phyloP scores from a whole-genome alignment of 1,284 basidiomycete genomes.

The Rhodotorula sp. region DNA sequence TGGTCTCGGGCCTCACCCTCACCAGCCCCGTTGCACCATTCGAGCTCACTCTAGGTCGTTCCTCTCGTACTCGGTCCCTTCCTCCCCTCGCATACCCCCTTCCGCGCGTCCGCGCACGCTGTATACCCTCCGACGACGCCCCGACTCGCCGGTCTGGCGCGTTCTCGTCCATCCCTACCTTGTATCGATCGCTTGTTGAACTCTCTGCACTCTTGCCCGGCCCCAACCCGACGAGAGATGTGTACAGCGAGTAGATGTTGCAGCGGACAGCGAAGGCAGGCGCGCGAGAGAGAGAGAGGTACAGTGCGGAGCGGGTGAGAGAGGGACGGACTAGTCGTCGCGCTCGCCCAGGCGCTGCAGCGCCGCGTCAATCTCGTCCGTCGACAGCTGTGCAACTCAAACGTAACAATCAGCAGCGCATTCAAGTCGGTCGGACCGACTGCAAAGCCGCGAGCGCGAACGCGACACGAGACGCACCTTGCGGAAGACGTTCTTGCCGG shows the following conservation, averaged over 20 bases:
- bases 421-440: no score
- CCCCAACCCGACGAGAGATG: neutral
- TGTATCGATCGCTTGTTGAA: neutral
- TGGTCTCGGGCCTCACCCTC: no score
- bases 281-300: neutral
- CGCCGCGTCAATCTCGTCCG: constrained; percentile 68
- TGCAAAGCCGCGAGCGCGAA: no score
- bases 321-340: constrained; percentile 49
- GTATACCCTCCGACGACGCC: no score
- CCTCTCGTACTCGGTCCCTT: no score
- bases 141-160: neutral
- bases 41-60: no score
- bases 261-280: neutral
- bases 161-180: neutral
- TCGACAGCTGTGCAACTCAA: constrained; percentile 58
- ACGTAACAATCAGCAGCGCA: no score
- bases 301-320: neutral
- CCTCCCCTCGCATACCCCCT: no score
- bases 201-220: neutral
- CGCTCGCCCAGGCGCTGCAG: constrained; percentile 14
- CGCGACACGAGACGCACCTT: constrained; percentile 40
- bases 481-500: constrained; percentile 41
- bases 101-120: no score
- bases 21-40: no score
- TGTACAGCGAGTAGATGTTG: neutral